phyloP scores from a whole-genome alignment of 441 rosid species.

The California macrophylla region DNA sequence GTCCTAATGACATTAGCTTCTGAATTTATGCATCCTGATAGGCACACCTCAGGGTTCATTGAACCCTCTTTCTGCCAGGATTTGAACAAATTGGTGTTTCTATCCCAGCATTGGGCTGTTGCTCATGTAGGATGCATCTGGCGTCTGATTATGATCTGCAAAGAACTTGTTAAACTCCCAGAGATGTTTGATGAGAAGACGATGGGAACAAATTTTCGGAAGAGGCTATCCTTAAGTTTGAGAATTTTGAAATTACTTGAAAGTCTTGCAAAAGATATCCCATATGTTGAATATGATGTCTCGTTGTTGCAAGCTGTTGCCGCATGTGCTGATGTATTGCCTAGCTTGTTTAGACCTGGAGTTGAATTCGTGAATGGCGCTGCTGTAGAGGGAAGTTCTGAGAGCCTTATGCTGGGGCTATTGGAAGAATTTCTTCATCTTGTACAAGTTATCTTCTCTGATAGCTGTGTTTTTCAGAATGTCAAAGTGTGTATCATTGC shows the following conservation, averaged over 20 bases:
- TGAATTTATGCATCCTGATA: conserved; percentile 59
- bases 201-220: conserved; percentile 40
- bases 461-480: conserved; percentile 53
- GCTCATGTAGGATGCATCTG: conserved; percentile 56
- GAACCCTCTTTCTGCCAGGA: conserved; percentile 41
- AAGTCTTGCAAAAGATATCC: conserved; percentile 50
- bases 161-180: conserved; percentile 52
- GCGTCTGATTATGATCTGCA: conserved; percentile 62
- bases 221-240: conserved; percentile 59
- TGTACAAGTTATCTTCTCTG: conserved; percentile 63
- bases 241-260: conserved; percentile 82
- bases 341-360: conserved; percentile 47
- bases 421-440: conserved; percentile 87
- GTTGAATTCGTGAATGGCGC: conserved; percentile 59
- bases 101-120: conserved; percentile 82
- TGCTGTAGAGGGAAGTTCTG: conserved; percentile 66
- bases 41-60: conserved; percentile 35
- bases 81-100: conserved; percentile 47
- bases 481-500: conserved; percentile 73
- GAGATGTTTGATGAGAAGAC: conserved; percentile 53
- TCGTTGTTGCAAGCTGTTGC: conserved; percentile 70
- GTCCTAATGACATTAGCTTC: conserved; percentile 64
- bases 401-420: conserved; percentile 55
- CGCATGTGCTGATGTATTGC: conserved; percentile 54
- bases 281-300: conserved; percentile 54